Base-by-base conservation (phyloP, 768 basidiomycete genomes). In the Clathrus columnatus region DNA sequence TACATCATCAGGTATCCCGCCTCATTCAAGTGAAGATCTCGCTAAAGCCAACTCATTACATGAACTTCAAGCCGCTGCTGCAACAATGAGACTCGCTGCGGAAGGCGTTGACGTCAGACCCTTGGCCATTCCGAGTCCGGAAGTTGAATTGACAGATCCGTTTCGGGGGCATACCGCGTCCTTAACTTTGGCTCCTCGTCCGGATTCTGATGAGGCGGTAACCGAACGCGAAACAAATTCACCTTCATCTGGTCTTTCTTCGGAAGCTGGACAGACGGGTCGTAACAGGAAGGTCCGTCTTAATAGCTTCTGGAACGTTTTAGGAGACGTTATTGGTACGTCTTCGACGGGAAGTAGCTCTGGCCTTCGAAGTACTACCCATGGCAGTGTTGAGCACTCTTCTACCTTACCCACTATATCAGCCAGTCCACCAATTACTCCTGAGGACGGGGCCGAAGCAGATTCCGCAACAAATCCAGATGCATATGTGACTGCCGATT, bases 141-240 rank as follows among this genome's bases (percentile, higher is more conserved):
- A 97, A 64, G 84, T 87, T 61, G 93, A 96, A 64, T 78, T 95
- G 23, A 85, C 85, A 8, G 93, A 96, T 68, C 93, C 93, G 0
- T 84, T 96, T 82, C 82, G 87, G 32, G 81, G 82, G 29, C 77
- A 85, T 20, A 83, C 77, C 7, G 75, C 85, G 23, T 72, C 80
- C 7, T 23, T 55, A 78, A 87, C 44, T 85, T 87, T 1, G 79
- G 84, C 21, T 76, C 36, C 80, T 8, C 81, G 83, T 65, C 73
- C 74, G 51, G 58, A 23, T 64, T 56, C 63, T 63, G 48, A 55
- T 41, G 41, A 57, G 28, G 53, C 63, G 17, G 64, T 61, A 48
- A 64, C 65, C 23, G 68, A 70, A 66, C 61, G 67, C 48, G 68
- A 70, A 20, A 64, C 63, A 45, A 68, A 70, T 20, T 68, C 65